A percentile compares a stretch with the other conserved stretches of the same genome.
These are phyloP conservation scores for Babesia ovata DNA, from an alignment of 169 alveolate species.

Conservation along the genomic window DNA sequence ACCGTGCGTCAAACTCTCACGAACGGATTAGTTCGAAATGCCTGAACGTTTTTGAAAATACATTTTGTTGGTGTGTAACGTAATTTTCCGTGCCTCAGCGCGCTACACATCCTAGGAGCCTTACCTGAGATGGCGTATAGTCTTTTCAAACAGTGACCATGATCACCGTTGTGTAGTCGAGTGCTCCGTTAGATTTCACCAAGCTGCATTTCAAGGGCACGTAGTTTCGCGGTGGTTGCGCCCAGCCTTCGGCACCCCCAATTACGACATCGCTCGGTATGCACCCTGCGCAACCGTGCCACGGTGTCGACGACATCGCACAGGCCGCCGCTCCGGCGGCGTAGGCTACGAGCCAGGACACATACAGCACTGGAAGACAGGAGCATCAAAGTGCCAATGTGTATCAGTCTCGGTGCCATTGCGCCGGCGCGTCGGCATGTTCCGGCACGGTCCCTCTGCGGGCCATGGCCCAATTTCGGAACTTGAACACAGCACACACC, in stretches of 20 bases:
- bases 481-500: not conserved
- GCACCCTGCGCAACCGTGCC: conserved; percentile 41
- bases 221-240: no score
- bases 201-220: no score
- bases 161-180: no score
- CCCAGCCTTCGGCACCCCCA: not conserved
- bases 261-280: conserved; percentile 23
- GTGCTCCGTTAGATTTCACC: no score
- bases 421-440: not conserved
- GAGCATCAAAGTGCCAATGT: not conserved
- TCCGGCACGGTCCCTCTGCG: not conserved
- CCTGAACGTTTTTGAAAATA: no score
- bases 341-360: not conserved
- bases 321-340: not conserved
- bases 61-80: not conserved
- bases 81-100: not conserved
- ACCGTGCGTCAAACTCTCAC: no score
- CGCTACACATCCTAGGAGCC: not conserved
- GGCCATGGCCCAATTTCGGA: not conserved
- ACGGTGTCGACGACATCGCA: no score
- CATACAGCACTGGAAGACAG: not conserved
- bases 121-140: no score
- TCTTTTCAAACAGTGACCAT: no score
- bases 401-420: not conserved
- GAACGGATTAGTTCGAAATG: no score